Evolutionary conservation across 108 stramenopile species (phyloP).

Genomic region (Discostella pseudostelligera): DNA sequence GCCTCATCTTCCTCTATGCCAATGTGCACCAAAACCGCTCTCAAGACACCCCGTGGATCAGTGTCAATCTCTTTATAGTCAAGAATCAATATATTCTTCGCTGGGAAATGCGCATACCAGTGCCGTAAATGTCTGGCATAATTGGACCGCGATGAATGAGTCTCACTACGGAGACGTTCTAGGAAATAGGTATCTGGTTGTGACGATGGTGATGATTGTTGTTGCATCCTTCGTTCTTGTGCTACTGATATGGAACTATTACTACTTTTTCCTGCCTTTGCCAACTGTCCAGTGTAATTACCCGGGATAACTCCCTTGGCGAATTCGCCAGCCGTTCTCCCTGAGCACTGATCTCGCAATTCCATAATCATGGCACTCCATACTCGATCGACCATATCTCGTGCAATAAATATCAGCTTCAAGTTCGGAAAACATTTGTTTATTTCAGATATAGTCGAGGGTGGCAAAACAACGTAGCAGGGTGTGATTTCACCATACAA

Average conservation of each 20-base stretch:
- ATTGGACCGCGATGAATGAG: conserved; percentile 33
- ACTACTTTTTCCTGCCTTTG: conserved; percentile 1
- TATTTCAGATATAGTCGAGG: conserved; percentile 40
- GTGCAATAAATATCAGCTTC: conserved; percentile 51
- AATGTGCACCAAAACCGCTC: conserved; percentile 36
- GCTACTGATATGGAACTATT: conserved; percentile 11
- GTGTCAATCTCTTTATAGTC: conserved; percentile 45
- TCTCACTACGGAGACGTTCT: conserved; percentile 30
- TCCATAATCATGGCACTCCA: conserved; percentile 64
- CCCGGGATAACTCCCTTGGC: conserved; percentile 20
- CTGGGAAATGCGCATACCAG: conserved; percentile 45
- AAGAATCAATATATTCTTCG: conserved; percentile 41
- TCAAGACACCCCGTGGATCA: conserved; percentile 36
- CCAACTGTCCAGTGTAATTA: neutral
- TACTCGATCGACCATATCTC: conserved; percentile 53
- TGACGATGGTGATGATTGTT: conserved; percentile 37
- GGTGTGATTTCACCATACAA: conserved; percentile 55
- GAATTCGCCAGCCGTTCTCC: conserved; percentile 50
- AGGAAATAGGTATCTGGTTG: conserved; percentile 51
- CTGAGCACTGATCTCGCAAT: conserved; percentile 42
- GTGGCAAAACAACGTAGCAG: conserved; percentile 43
- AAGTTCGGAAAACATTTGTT: conserved; percentile 32
- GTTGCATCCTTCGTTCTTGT: conserved; percentile 31
- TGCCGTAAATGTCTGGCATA: conserved; percentile 39
- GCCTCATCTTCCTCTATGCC: conserved; percentile 43